Percentiles rank a stretch among this genome's conserved stretches.
Evolutionary conservation across 495 filamentous ascomycete species (phyloP).

Genomic region (Penicillium odoratum): DNA sequence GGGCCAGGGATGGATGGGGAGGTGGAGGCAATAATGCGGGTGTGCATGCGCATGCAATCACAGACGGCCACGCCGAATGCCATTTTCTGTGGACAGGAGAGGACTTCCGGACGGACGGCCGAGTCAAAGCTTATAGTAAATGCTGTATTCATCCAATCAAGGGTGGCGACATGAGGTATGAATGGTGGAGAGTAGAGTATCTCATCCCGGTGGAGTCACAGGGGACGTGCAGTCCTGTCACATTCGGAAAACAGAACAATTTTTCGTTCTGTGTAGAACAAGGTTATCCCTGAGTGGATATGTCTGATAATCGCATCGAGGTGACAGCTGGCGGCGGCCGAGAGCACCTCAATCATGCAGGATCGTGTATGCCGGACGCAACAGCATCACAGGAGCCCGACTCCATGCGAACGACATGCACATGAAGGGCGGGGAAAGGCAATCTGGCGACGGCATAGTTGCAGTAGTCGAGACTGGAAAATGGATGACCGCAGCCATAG

Average conservation of each 20-base stretch:
- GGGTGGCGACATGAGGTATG: slow-evolving; percentile 16
- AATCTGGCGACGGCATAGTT: slow-evolving; percentile 33
- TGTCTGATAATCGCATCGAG: slow-evolving; percentile 37
- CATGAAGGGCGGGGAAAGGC: slow-evolving; percentile 37
- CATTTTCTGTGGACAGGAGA: slow-evolving; percentile 13
- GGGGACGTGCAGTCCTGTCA: slow-evolving; percentile 23
- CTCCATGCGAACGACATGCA: slow-evolving; percentile 34
- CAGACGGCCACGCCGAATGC: slow-evolving; percentile 22
- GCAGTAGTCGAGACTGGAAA: slow-evolving; percentile 36
- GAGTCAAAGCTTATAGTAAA: slow-evolving; percentile 23
- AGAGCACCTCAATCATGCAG: slow-evolving; percentile 40
- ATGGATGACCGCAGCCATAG: slow-evolving; percentile 25
- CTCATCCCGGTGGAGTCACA: slow-evolving; percentile 22
- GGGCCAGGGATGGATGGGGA: slow-evolving; percentile 12
- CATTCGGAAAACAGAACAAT: slow-evolving; percentile 19
- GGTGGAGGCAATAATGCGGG: slow-evolving; percentile 14
- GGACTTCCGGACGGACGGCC: slow-evolving; percentile 15
- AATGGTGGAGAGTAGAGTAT: slow-evolving; percentile 14
- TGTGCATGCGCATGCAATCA: slow-evolving; percentile 26
- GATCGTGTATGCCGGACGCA: slow-evolving; percentile 38
- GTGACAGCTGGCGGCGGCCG: slow-evolving; percentile 43
- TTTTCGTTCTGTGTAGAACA: slow-evolving; percentile 28
- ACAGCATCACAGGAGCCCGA: slow-evolving; percentile 27
- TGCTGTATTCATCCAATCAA: slow-evolving; percentile 24
- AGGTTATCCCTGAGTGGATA: slow-evolving; percentile 29